phyloP scores from a whole-genome alignment of 2,329 filamentous ascomycete species.

The Simplicillium sp. region DNA sequence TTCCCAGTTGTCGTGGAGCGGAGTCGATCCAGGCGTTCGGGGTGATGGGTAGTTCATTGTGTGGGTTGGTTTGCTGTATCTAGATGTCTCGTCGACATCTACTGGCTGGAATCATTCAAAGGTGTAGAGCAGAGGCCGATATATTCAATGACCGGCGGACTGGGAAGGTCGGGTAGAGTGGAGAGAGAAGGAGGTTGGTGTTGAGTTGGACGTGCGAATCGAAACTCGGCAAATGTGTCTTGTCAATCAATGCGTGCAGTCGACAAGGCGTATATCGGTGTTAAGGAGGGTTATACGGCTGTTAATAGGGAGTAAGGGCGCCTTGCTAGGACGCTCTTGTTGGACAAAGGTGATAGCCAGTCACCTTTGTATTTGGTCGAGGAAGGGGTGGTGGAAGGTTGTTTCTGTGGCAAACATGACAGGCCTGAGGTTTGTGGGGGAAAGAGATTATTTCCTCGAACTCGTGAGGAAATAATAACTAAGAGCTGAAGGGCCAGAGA shows the following conservation, averaged over 20 bases:
- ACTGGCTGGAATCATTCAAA: no score
- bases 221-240: no score
- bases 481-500: no score
- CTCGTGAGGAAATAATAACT: slow-evolving; percentile 12
- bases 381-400: slow-evolving; percentile 43
- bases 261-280: slow-evolving; percentile 2
- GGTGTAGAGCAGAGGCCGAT: slow-evolving; percentile 4
- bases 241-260: no score
- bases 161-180: no score
- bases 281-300: slow-evolving; percentile 28
- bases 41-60: slow-evolving; percentile 28
- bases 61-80: slow-evolving; percentile 28
- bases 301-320: slow-evolving; percentile 25
- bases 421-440: slow-evolving; percentile 11
- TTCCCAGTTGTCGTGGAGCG: slow-evolving; percentile 39
- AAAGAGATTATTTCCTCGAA: slow-evolving; percentile 19
- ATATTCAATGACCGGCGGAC: not conserved
- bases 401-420: slow-evolving; percentile 49
- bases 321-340: slow-evolving; percentile 13
- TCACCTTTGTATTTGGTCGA: slow-evolving; percentile 56
- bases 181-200: no score
- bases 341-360: slow-evolving; percentile 20
- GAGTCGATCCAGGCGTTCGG: slow-evolving; percentile 35
- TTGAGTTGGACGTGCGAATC: no score
- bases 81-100: not conserved